phyloP scores from a whole-genome alignment of 163 green algal genomes.

The Chlamydomonas reinhardtii region DNA sequence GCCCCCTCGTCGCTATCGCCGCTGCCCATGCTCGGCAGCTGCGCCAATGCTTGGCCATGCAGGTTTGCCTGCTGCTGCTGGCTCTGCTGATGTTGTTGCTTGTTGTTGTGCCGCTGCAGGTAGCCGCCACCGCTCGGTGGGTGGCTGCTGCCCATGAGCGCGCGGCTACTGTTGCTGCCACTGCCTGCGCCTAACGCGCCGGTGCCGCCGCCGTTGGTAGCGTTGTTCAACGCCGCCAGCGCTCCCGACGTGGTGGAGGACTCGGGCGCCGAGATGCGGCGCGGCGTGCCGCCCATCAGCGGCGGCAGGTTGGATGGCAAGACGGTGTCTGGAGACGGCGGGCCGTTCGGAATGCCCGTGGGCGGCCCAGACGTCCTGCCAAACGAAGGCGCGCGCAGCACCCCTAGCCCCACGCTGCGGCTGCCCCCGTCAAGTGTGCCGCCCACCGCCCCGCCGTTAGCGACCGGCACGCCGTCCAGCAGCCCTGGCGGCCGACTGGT shows the following conservation, averaged over 20 bases:
- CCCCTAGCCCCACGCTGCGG: constrained; percentile 10
- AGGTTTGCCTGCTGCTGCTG: too few species aligned
- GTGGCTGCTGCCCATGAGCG: neutral
- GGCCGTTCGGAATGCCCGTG: neutral
- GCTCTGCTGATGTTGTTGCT: neutral
- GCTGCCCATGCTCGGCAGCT: too few species aligned
- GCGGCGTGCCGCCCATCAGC: neutral
- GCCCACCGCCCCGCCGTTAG: neutral
- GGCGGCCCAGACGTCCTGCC: neutral
- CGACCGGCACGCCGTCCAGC: neutral
- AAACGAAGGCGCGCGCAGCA: constrained; percentile 3
- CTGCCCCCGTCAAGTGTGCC: neutral
- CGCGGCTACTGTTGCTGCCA: neutral
- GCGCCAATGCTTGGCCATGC: too few species aligned
- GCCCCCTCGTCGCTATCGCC: too few species aligned
- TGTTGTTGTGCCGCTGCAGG: neutral
- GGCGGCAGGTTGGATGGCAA: constrained; percentile 14
- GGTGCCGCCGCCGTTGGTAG: neutral
- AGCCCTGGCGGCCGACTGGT: neutral
- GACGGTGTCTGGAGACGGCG: neutral
- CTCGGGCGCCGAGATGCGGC: constrained; percentile 20
- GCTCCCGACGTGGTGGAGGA: neutral
- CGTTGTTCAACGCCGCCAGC: neutral
- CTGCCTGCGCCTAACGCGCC: neutral
- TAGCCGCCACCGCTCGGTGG: neutral